Percentiles rank a stretch among this genome's conserved stretches.
Evolutionary conservation across 306 rosid genomes (phyloP).

Genomic region (Rosa lucieae): DNA sequence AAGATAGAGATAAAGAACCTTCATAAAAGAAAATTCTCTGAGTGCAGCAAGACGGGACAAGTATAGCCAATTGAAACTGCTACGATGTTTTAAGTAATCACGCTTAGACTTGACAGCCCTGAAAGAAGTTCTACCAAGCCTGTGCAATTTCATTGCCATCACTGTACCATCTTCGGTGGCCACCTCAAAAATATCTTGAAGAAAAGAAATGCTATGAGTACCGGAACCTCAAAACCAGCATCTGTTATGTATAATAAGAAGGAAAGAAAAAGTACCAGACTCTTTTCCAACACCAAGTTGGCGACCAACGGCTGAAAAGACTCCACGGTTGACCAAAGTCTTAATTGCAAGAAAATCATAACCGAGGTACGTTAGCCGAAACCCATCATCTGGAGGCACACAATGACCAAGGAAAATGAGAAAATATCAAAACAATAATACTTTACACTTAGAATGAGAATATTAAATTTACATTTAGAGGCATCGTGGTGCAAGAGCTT

Average conservation of each 20-base stretch:
- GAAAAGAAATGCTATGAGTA: conserved; percentile 14
- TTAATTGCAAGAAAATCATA: conserved; percentile 97
- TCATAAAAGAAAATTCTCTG: conserved; percentile 93
- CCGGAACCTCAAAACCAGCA: background rate
- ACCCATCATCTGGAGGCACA: conserved; percentile 76
- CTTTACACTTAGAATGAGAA: background rate
- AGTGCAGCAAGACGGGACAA: conserved; percentile 92
- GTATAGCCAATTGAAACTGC: conserved; percentile 88
- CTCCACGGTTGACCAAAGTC: conserved; percentile 87
- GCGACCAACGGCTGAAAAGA: conserved; percentile 79
- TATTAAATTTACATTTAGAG: conserved; percentile 64
- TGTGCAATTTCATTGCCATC: conserved; percentile 81
- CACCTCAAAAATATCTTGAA: conserved; percentile 89
- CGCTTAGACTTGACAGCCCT: conserved; percentile 96
- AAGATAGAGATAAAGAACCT: conserved; percentile 43
- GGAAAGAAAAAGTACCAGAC: conserved; percentile 54
- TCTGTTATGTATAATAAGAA: background rate
- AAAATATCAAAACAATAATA: background rate
- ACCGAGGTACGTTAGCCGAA: conserved; percentile 91
- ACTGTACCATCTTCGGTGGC: conserved; percentile 83
- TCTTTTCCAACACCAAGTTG: conserved; percentile 98
- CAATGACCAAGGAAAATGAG: conserved; percentile 6
- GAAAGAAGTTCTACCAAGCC: conserved; percentile 91
- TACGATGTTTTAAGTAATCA: conserved; percentile 84
- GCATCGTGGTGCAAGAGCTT: conserved; percentile 90